These are phyloP conservation scores for Verticillium klebahnii DNA, from an alignment of 2,329 filamentous ascomycete genomes.

Conservation along the genomic window DNA sequence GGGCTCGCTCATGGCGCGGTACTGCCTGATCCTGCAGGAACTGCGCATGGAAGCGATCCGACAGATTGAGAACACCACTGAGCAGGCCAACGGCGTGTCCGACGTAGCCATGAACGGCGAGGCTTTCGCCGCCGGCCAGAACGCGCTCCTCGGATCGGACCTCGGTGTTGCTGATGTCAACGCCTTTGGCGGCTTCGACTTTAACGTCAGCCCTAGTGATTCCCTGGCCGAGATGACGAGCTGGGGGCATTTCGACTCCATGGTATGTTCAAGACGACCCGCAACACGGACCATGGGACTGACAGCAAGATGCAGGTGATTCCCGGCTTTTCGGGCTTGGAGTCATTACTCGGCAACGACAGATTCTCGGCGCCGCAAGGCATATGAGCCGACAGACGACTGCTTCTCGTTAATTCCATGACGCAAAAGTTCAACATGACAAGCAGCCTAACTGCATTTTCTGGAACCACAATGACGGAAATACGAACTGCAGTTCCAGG, in stretches of 20 bases:
- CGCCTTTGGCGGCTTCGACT: constrained; percentile 3
- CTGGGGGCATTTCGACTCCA: constrained; percentile 12
- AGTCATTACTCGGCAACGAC: constrained; percentile 7
- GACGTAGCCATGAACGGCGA: background rate
- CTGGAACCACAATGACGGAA: too few species aligned
- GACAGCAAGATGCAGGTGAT: background rate
- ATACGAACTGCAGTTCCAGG: too few species aligned
- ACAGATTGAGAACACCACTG: constrained; percentile 10
- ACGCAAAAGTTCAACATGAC: too few species aligned
- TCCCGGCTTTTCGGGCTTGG: constrained; percentile 8
- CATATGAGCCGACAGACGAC: background rate
- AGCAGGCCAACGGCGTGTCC: constrained; percentile 1
- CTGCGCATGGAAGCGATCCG: constrained; percentile 14
- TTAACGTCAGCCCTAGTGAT: constrained; percentile 9
- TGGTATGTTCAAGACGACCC: constrained; percentile 1
- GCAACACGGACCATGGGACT: background rate
- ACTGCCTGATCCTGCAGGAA: constrained; percentile 34
- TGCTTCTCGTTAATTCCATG: too few species aligned
- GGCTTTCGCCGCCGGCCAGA: background rate
- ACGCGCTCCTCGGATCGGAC: background rate
- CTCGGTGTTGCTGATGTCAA: background rate
- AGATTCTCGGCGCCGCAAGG: background rate
- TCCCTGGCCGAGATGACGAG: constrained; percentile 12
- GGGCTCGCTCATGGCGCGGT: constrained; percentile 32
- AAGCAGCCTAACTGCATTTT: too few species aligned